phyloP scores from a whole-genome alignment of 768 basidiomycete genomes.

The Kwoniella botswanensis region DNA sequence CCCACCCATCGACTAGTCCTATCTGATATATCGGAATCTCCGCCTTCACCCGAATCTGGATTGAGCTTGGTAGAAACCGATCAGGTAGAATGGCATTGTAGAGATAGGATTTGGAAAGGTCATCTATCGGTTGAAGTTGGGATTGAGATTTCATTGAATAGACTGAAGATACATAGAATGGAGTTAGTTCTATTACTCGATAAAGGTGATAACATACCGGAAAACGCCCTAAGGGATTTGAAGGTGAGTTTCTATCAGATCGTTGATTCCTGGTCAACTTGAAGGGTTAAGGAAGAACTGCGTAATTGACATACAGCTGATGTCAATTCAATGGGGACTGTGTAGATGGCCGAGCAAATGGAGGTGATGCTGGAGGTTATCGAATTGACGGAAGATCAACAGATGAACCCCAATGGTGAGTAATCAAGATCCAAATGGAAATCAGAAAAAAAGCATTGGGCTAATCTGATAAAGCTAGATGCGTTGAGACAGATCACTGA shows the following conservation, averaged over 20 bases:
- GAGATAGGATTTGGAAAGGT: constrained; percentile 4
- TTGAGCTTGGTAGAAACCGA: background rate
- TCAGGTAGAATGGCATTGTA: constrained; percentile 12
- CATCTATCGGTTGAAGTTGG: constrained; percentile 4
- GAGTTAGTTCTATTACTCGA: constrained; percentile 4
- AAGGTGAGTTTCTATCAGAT: constrained; percentile 16
- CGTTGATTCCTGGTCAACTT: background rate
- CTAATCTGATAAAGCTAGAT: too few relatives aligned
- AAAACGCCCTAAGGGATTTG: constrained; percentile 10
- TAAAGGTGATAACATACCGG: constrained; percentile 14
- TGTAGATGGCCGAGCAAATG: constrained; percentile 23
- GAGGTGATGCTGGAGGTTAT: constrained; percentile 15
- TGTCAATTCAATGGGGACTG: background rate
- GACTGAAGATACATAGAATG: background rate
- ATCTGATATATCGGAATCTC: background rate
- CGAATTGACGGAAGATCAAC: background rate
- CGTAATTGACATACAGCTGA: background rate
- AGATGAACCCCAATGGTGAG: constrained; percentile 16
- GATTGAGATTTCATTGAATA: background rate
- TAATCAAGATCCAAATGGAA: too few relatives aligned
- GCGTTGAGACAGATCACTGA: too few relatives aligned
- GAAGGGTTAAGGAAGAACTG: background rate
- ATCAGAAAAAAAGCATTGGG: too few relatives aligned
- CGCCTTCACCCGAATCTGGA: background rate
- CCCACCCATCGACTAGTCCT: background rate